Percentiles rank a stretch among this genome's conserved stretches.
Conservation (phyloP, 2,329 filamentous ascomycete species). For the Hypoxylon sp. region DNA sequence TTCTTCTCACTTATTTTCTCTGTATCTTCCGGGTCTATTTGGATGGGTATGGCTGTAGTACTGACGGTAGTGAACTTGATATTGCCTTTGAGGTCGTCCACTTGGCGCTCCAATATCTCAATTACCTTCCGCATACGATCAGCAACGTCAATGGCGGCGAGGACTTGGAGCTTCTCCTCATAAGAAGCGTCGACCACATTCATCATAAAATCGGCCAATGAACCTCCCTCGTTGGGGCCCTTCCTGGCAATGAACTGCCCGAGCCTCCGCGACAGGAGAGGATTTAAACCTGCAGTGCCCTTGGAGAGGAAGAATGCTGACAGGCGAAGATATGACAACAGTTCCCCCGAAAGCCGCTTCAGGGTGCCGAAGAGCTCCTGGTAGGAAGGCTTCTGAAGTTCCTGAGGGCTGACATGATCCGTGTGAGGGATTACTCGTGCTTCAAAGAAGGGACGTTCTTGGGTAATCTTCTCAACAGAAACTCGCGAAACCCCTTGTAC, state of each 20-base stretch:
- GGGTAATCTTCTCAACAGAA: constrained; percentile 77
- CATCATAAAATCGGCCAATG: constrained; percentile 95
- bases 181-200: constrained; percentile 89
- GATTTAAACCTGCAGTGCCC: constrained; percentile 76
- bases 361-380: constrained; percentile 81
- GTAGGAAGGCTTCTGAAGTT: constrained; percentile 45
- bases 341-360: constrained; percentile 86
- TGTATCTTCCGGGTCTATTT: constrained; percentile 68
- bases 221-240: constrained; percentile 83
- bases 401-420: constrained; percentile 44
- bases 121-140: constrained; percentile 84
- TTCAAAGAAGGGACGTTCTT: constrained; percentile 89
- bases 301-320: constrained; percentile 84
- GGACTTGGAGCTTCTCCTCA: constrained; percentile 89
- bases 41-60: constrained; percentile 72
- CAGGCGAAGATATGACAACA: constrained; percentile 85
- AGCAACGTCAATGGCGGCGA: constrained; percentile 84
- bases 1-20: constrained; percentile 65
- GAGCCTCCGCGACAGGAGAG: constrained; percentile 85
- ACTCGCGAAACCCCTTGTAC: constrained; percentile 89
- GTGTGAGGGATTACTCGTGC: constrained; percentile 72
- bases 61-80: constrained; percentile 86
- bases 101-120: constrained; percentile 84
- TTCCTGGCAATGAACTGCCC: constrained; percentile 90
- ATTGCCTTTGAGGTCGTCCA: constrained; percentile 86